Conservation (phyloP, 352 stramenopile species). For the Globisporangium recalcitrans region DNA sequence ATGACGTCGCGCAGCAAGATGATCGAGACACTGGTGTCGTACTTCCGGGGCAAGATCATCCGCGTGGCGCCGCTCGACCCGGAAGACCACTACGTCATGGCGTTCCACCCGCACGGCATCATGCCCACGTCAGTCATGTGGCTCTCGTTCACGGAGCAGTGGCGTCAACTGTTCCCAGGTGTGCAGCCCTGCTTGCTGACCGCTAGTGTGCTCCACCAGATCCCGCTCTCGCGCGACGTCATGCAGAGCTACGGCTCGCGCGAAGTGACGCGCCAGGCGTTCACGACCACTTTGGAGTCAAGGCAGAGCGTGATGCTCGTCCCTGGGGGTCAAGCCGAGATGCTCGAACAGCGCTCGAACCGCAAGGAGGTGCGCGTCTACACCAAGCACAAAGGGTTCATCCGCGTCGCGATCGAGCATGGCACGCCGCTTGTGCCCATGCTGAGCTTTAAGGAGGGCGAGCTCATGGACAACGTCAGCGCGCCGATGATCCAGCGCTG, state of each 20-base stretch:
- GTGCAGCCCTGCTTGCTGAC: conserved; percentile 66
- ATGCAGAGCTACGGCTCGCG: conserved; percentile 71
- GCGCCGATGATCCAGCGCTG: conserved; percentile 66
- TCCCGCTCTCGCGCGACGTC: conserved; percentile 66
- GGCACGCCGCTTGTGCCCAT: conserved; percentile 67
- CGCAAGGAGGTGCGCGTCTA: conserved; percentile 64
- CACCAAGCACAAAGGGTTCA: conserved; percentile 75
- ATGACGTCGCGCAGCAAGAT: conserved; percentile 34
- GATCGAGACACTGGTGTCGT: conserved; percentile 52
- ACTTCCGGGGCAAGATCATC: conserved; percentile 67
- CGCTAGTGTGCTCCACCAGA: conserved; percentile 76
- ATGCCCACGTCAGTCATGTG: conserved; percentile 71
- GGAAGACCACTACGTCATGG: conserved; percentile 60
- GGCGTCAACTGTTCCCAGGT: conserved; percentile 57
- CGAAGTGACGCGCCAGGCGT: conserved; percentile 67
- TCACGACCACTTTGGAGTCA: conserved; percentile 39
- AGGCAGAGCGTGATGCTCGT: conserved; percentile 72
- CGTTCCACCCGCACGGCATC: conserved; percentile 80
- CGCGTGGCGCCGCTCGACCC: conserved; percentile 49
- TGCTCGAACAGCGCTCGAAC: conserved; percentile 63
- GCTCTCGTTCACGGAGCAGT: conserved; percentile 72
- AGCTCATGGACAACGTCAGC: conserved; percentile 81
- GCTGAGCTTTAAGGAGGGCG: conserved; percentile 77
- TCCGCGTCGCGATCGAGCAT: conserved; percentile 74
- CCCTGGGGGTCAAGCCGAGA: conserved; percentile 75